A percentile compares a stretch with the other conserved stretches of the same genome.
Evolutionary conservation across 495 filamentous ascomycete genomes (phyloP).

Genomic region (Venustampulla echinocandica): DNA sequence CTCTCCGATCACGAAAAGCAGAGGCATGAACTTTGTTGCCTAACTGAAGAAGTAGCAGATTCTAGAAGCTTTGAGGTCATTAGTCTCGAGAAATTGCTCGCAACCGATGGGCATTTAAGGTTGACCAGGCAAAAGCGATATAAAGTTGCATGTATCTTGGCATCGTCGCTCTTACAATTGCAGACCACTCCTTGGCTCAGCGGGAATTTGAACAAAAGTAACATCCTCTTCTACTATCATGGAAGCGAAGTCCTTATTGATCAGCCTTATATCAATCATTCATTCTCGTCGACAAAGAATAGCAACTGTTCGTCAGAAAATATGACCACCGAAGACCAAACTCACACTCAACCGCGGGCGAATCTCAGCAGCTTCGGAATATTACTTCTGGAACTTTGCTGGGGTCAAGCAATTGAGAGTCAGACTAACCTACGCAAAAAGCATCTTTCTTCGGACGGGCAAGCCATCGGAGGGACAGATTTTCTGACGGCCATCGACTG

Average conservation of each 20-base stretch:
- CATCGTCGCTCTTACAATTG: slow-evolving; percentile 24
- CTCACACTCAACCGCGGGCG: not conserved
- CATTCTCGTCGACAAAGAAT: slow-evolving; percentile 2
- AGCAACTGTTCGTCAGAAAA: not conserved
- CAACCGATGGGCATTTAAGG: not conserved
- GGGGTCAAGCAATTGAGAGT: slow-evolving; percentile 18
- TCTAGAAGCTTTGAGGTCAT: not conserved
- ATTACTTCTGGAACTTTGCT: slow-evolving; percentile 24
- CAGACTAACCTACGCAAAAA: slow-evolving; percentile 10
- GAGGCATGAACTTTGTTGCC: not conserved
- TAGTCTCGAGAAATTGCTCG: slow-evolving; percentile 5
- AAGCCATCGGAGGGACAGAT: slow-evolving; percentile 2
- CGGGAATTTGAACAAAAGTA: slow-evolving; percentile 16
- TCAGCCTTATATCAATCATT: slow-evolving; percentile 7
- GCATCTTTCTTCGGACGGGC: slow-evolving; percentile 3
- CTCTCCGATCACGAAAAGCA: slow-evolving; percentile 1
- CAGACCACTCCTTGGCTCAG: slow-evolving; percentile 23
- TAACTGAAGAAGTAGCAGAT: not conserved
- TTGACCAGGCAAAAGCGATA: slow-evolving; percentile 18
- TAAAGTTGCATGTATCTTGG: slow-evolving; percentile 21
- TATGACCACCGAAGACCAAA: not conserved
- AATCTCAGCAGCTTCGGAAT: slow-evolving; percentile 19
- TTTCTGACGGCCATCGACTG: slow-evolving; percentile 7
- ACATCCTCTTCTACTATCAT: slow-evolving; percentile 21
- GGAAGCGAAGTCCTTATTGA: slow-evolving; percentile 6